These are phyloP conservation scores for Candolleomyces efflorescens DNA, from an alignment of 768 basidiomycete genomes.

Conservation along the genomic window DNA sequence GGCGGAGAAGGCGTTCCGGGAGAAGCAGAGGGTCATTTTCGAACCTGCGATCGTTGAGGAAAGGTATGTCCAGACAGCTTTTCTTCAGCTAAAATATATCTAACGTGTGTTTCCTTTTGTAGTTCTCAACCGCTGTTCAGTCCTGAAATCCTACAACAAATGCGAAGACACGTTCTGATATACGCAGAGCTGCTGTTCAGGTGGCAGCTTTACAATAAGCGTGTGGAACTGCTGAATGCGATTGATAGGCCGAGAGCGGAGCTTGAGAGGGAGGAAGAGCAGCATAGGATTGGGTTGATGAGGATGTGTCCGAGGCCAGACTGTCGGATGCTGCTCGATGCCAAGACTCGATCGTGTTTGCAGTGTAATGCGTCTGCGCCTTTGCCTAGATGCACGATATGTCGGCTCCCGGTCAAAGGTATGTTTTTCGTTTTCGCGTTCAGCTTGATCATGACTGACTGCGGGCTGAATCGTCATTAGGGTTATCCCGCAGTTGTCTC, in stretches of 20 bases:
- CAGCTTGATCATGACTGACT: not conserved
- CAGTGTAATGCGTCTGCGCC: conserved; percentile 38
- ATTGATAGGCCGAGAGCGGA: conserved; percentile 32
- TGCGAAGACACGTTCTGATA: conserved; percentile 51
- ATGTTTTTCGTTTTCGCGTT: conserved; percentile 10
- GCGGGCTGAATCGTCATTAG: conserved; percentile 31
- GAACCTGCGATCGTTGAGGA: conserved; percentile 25
- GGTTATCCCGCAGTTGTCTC: conserved; percentile 58
- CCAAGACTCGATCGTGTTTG: conserved; percentile 35
- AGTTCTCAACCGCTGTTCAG: conserved; percentile 29
- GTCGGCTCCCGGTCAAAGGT: conserved; percentile 76
- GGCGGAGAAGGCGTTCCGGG: conserved; percentile 11
- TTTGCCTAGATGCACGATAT: conserved; percentile 61
- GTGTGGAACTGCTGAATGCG: conserved; percentile 71
- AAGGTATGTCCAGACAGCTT: conserved; percentile 14
- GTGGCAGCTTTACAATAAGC: conserved; percentile 69
- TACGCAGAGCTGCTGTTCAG: conserved; percentile 75
- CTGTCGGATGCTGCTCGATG: conserved; percentile 33
- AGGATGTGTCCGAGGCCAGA: conserved; percentile 41
- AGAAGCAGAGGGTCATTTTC: conserved; percentile 29
- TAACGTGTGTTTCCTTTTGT: not conserved
- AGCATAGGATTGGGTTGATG: conserved; percentile 30
- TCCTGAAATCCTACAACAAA: conserved; percentile 35
- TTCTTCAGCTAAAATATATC: not conserved
- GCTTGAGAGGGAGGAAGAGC: conserved; percentile 12